Evolutionary conservation across 2,329 filamentous ascomycete species (phyloP).

Genomic region (Thielaviopsis ethacetica): DNA sequence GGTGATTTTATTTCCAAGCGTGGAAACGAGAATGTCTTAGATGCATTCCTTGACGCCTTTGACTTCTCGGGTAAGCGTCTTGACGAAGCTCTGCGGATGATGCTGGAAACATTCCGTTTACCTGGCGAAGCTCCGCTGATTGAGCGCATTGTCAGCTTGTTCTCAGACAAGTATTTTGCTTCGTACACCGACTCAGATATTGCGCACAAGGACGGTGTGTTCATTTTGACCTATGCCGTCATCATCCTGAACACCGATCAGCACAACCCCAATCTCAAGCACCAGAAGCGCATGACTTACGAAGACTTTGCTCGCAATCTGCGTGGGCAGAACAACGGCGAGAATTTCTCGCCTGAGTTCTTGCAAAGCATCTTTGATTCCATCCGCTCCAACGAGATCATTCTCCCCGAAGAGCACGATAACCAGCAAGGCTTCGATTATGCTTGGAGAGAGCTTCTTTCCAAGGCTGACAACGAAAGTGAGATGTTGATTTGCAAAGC

Average conservation of each 20-base stretch:
- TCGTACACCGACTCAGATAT: constrained; percentile 52
- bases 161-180: constrained; percentile 72
- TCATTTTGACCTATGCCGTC: constrained; percentile 83
- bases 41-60: constrained; percentile 72
- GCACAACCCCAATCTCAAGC: constrained; percentile 79
- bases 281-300: constrained; percentile 66
- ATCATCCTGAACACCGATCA: constrained; percentile 97
- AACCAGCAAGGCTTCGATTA: constrained; percentile 95
- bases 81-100: constrained; percentile 71
- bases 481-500: constrained; percentile 68
- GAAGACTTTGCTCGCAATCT: constrained; percentile 76
- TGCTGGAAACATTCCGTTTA: constrained; percentile 85
- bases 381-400: constrained; percentile 87
- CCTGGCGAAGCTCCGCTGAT: constrained; percentile 89
- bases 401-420: constrained; percentile 90
- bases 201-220: constrained; percentile 73
- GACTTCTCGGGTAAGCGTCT: constrained; percentile 76
- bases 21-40: constrained; percentile 69
- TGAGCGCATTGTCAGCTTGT: constrained; percentile 75
- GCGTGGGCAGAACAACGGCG: constrained; percentile 72
- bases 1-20: constrained; percentile 90
- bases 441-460: constrained; percentile 84
- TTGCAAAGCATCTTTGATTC: constrained; percentile 77
- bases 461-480: constrained; percentile 65
- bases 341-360: constrained; percentile 73